phyloP scores from a whole-genome alignment of 1,139 yeast species.

The Scheffersomyces titani region DNA sequence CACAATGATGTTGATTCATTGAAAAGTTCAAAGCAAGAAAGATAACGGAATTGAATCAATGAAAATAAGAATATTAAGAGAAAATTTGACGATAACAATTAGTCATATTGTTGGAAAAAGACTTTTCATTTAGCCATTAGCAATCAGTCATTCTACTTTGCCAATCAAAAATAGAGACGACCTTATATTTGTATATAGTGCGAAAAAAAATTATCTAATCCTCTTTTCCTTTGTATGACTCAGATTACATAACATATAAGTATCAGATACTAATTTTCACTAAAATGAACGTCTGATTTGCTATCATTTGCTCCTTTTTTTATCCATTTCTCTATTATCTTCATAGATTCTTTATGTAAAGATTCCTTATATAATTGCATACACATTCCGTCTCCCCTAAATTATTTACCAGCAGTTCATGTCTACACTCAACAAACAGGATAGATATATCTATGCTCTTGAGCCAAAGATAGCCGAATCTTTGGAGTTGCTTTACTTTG shows the following conservation, averaged over 20 bases:
- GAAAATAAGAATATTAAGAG: not conserved
- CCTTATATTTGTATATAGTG: not conserved
- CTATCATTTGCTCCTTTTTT: not conserved
- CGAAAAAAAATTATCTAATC: not conserved
- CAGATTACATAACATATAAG: not conserved
- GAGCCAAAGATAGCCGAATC: constrained; percentile 43
- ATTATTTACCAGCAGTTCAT: not conserved
- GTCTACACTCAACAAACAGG: constrained; percentile 24
- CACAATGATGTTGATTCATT: not conserved
- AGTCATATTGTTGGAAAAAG: not conserved
- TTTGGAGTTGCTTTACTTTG: constrained; percentile 59
- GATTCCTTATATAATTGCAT: not conserved
- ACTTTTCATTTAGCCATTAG: not conserved
- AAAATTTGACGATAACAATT: not conserved
- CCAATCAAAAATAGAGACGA: not conserved
- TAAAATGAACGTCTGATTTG: not conserved
- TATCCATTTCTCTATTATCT: not conserved
- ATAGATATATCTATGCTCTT: constrained; percentile 57
- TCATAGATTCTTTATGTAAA: not conserved
- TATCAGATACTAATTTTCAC: not conserved
- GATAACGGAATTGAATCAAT: not conserved
- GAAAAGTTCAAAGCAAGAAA: not conserved
- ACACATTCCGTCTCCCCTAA: not conserved
- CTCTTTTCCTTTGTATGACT: not conserved
- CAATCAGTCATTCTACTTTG: not conserved